These are phyloP conservation scores for Pleurotus citrinopileatus DNA, from an alignment of 768 basidiomycete genomes.

Conservation along the genomic window DNA sequence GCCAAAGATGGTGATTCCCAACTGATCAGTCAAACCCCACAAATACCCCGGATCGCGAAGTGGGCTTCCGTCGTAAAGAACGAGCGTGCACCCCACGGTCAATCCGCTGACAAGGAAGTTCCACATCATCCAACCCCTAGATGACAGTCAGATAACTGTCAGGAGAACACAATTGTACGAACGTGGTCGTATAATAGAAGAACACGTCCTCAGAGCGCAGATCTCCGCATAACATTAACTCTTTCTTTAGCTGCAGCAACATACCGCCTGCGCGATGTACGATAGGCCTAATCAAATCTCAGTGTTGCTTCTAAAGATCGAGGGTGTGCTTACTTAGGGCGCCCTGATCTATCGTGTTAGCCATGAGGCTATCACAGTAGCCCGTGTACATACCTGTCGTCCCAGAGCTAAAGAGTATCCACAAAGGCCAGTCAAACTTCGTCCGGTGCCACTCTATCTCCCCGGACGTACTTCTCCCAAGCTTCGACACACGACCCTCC, in stretches of 20 bases:
- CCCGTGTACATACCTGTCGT: constrained; percentile 57
- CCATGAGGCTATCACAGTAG: background rate
- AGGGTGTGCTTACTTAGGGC: constrained; percentile 49
- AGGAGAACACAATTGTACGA: constrained; percentile 21
- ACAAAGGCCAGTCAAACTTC: constrained; percentile 75
- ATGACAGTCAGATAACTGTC: constrained; percentile 8
- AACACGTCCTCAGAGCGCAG: constrained; percentile 67
- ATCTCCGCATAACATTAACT: constrained; percentile 67
- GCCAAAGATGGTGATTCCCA: constrained; percentile 76
- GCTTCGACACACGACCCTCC: constrained; percentile 39
- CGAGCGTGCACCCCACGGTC: constrained; percentile 63
- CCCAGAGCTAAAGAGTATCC: constrained; percentile 84
- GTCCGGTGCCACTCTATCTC: constrained; percentile 64
- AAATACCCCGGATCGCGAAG: constrained; percentile 61
- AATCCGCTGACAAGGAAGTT: constrained; percentile 75
- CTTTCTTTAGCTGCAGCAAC: constrained; percentile 71
- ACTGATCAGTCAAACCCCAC: constrained; percentile 66
- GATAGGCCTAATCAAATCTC: constrained; percentile 50
- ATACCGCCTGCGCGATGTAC: constrained; percentile 79
- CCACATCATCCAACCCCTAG: constrained; percentile 91
- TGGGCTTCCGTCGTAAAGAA: constrained; percentile 82
- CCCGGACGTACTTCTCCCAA: constrained; percentile 48
- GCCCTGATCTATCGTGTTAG: constrained; percentile 20
- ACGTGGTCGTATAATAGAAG: constrained; percentile 85
- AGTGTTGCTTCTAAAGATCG: constrained; percentile 12